Evolutionary conservation across 2,329 filamentous ascomycete genomes (phyloP).

Genomic region (Stagonosporopsis vannaccii): DNA sequence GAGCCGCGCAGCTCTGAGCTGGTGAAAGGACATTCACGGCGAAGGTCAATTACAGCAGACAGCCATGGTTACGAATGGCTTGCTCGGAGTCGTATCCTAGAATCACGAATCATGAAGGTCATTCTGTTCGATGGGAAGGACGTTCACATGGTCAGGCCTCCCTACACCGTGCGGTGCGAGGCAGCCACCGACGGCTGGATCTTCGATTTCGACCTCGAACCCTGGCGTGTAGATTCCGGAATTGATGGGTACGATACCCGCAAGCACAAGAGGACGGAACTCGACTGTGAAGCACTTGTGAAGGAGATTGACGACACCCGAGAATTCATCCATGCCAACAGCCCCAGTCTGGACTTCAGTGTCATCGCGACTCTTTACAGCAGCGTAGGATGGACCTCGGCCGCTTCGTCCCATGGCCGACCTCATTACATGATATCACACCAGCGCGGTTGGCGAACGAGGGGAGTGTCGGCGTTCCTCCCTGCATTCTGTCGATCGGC

Average conservation of each 20-base stretch:
- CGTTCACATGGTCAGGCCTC: constrained; percentile 8
- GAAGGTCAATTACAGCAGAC: not conserved
- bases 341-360: too few relatives aligned
- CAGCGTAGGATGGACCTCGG: too few relatives aligned
- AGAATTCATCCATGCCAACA: too few relatives aligned
- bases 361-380: too few relatives aligned
- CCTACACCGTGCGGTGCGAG: not conserved
- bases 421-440: too few relatives aligned
- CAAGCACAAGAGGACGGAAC: not conserved
- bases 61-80: constrained; percentile 31
- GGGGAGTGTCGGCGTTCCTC: too few relatives aligned
- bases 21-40: not conserved
- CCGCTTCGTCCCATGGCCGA: too few relatives aligned
- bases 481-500: too few relatives aligned
- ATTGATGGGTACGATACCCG: not conserved
- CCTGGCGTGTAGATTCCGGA: constrained; percentile 11
- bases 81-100: constrained; percentile 12
- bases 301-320: not conserved
- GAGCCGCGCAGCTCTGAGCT: constrained; percentile 20
- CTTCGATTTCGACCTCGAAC: constrained; percentile 9
- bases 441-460: too few relatives aligned
- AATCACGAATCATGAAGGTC: constrained; percentile 6
- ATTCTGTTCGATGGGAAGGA: constrained; percentile 25
- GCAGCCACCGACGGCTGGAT: constrained; percentile 8
- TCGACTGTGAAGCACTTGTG: not conserved